Evolutionary conservation across 768 basidiomycete species (phyloP), one percentile per base, ranked within the genome.

Genomic region (Hebeloma cylindrosporum): DNA sequence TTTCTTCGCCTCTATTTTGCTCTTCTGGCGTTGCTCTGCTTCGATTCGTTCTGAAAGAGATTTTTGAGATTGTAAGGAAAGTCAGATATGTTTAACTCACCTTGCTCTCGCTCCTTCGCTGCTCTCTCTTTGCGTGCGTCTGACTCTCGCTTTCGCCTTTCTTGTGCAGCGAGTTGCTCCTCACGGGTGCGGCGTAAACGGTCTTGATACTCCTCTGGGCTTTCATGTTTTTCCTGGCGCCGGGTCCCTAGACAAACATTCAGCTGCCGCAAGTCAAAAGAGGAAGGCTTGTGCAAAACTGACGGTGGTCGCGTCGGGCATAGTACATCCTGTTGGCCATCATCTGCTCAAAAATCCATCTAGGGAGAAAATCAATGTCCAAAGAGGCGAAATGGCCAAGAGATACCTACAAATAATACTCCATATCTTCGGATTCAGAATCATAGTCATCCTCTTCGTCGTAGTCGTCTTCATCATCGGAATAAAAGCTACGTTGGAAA

Each of bases 1-100:
- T 63, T 81, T 83, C 60, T 79, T 87, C 20, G 64, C 66, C 49
- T 71, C 68, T 5, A 68, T 64, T 51, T 82, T 83, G 10, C 64
- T 64, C 60, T 77, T 79, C 57, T 80, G 79, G 39, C 82, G 72
- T 50, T 72, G 63, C 51, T 82, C 82, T 6, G 82, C 79, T 29
- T 73, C 75, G 43, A 66, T 58, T 26, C 75, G 78, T 58, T 80
- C 76, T 84, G 57, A 63, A 46, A 29, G 41, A 25, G 25, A 28
- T n/a, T n/a, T n/a, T n/a, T n/a, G n/a, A 35, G 8, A 6, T 20
- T 7, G 6, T n/a, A n/a, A 27, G 33, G 22, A 29, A 40, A 23
- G 30, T 34, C 3, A 32, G 32, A 36, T 48, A 10, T 22, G 32
- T 38, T 17, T 29, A 16, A 46, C 63, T 35, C 58, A 81, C 80